Percentiles rank a stretch among this genome's conserved stretches.
Evolutionary conservation across 805 yeast species (phyloP).

Genomic region (Kodamaea neixiangensis): DNA sequence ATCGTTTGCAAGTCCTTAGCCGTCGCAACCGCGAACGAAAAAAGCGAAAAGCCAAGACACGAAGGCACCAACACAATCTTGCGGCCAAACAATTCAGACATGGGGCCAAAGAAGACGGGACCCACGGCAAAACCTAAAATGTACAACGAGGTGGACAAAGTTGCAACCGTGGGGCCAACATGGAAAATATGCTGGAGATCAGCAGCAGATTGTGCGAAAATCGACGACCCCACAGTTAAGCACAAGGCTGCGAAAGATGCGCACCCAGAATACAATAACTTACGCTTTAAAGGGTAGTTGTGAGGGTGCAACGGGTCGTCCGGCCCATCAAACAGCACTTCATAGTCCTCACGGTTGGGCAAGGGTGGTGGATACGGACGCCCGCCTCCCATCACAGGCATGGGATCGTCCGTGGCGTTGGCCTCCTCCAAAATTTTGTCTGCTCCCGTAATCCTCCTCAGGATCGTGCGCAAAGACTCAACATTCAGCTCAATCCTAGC

Average conservation of each 20-base stretch:
- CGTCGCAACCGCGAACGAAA: constrained; percentile 47
- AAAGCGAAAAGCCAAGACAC: constrained; percentile 55
- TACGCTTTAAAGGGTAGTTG: constrained; percentile 49
- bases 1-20: constrained; percentile 26
- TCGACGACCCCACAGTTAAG: constrained; percentile 23
- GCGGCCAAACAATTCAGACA: constrained; percentile 79
- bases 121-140: constrained; percentile 93
- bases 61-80: constrained; percentile 59
- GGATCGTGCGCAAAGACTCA: constrained; percentile 21
- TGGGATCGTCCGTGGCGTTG: constrained; percentile 26
- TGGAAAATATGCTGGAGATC: constrained; percentile 52
- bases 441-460: constrained; percentile 21
- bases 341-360: constrained; percentile 54
- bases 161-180: constrained; percentile 65
- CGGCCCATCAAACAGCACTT: constrained; percentile 75
- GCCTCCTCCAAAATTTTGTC: constrained; percentile 21
- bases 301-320: constrained; percentile 79
- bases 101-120: constrained; percentile 65
- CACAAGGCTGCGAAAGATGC: constrained; percentile 32
- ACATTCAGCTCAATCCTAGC: constrained; percentile 24
- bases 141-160: constrained; percentile 74
- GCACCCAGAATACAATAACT: constrained; percentile 23
- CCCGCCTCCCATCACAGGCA: constrained; percentile 63
- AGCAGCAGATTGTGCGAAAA: constrained; percentile 63
- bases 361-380: constrained; percentile 63